Base-by-base conservation (phyloP, 2,329 filamentous ascomycete species). In the Helotiales sp. region DNA sequence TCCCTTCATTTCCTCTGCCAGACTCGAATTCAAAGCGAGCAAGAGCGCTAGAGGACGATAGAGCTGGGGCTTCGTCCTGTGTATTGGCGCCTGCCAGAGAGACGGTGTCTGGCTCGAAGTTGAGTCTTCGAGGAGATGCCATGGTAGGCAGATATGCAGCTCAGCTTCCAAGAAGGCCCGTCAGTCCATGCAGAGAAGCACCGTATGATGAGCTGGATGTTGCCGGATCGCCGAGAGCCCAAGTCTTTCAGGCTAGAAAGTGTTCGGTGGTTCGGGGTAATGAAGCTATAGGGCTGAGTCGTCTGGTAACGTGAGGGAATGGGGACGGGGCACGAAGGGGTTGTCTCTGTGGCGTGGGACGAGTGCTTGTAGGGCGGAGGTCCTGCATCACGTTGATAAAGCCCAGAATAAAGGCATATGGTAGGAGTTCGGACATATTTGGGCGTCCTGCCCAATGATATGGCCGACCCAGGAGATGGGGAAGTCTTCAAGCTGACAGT, bases 21-120 rank as follows among this genome's bases (percentile, higher is more conserved):
- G 84, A 79, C 74, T 93, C 89, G 70, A 96, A 96, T 72, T 96
- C 92, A 74, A 96, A 96, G 58, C 92, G 87, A 46, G 91, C 88
- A 46, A 91, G 79, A n/a, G 87, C 87, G 56, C 81, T 82, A 47
- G 78, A 77, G 3, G 79, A 74, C 59, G 77, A 76, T 67, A 80
- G 73, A n/a, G 73, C 72, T 3, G 77, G 74, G 25, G 76, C 75
- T 55, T 75, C 69, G 44, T 73, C 68, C 34, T 47, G 53, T 5
- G 54, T 51, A 27, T 29, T 48, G 60, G 61, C 53, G 68, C 60
- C 49, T 54, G 55, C 59, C 61, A 66, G 47, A 38, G 66, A 60
- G 8, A 69, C 49, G 15, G 52, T 42, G 46, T 59, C 57, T 36
- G 57, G 57, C 27, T 56, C 57, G 36, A 59, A 69, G 48, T 64